Evolutionary conservation across 768 basidiomycete species (phyloP).

Genomic region (Kwoniella pini): DNA sequence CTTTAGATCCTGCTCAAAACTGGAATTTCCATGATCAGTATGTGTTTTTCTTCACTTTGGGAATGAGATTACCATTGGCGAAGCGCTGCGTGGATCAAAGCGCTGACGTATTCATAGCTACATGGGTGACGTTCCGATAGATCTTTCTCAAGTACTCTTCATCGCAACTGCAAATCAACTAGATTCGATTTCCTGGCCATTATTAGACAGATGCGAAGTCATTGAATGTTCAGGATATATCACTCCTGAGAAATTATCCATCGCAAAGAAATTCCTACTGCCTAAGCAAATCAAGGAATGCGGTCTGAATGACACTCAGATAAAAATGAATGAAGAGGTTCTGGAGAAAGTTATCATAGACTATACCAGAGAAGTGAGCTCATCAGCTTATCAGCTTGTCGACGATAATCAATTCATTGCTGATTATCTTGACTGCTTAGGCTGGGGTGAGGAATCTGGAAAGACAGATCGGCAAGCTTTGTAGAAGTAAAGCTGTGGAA

Average conservation of each 20-base stretch:
- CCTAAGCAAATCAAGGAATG: conserved; percentile 84
- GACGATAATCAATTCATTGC: neutral
- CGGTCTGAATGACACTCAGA: conserved; percentile 65
- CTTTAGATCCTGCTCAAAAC: conserved; percentile 92
- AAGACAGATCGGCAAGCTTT: conserved; percentile 81
- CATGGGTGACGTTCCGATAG: conserved; percentile 59
- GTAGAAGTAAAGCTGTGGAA: conserved; percentile 87
- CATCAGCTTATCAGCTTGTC: neutral
- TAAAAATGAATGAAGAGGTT: conserved; percentile 69
- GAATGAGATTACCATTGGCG: no score
- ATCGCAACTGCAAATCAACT: conserved; percentile 90
- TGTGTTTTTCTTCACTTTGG: no score
- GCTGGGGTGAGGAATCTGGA: conserved; percentile 91
- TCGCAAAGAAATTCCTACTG: conserved; percentile 79
- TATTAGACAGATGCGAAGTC: conserved; percentile 86
- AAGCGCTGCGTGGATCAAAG: neutral
- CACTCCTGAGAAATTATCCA: conserved; percentile 86
- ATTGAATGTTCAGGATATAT: conserved; percentile 75
- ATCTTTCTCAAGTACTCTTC: conserved; percentile 84
- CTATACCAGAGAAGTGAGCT: conserved; percentile 74
- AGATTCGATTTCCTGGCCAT: conserved; percentile 82
- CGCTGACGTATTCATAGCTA: conserved; percentile 12
- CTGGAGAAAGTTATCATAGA: conserved; percentile 71
- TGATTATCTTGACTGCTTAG: conserved; percentile 8
- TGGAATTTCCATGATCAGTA: conserved; percentile 73